Conservation (phyloP, 2,329 filamentous ascomycete species). For the Penicillium sp. region DNA sequence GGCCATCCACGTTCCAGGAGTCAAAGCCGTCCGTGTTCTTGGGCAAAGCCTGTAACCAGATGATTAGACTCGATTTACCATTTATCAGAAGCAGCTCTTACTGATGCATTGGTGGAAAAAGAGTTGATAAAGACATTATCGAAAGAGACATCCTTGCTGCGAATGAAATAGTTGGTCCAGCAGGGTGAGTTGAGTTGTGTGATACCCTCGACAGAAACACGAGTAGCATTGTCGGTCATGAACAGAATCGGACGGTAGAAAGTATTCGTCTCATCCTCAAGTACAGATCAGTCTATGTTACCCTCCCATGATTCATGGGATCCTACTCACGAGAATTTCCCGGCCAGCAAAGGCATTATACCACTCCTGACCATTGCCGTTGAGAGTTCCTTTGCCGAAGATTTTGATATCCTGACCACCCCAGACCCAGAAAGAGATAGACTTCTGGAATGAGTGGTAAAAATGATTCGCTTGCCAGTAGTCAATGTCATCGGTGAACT, state of each 20-base stretch:
- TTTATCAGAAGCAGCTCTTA: constrained; percentile 8
- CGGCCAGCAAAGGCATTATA: constrained; percentile 51
- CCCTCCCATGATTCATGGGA: neutral
- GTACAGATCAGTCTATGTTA: neutral
- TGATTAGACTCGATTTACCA: neutral
- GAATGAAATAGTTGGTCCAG: constrained; percentile 64
- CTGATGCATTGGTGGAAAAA: constrained; percentile 50
- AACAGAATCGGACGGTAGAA: constrained; percentile 62
- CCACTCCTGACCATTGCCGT: constrained; percentile 56
- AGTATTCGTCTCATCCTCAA: constrained; percentile 51
- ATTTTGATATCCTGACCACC: constrained; percentile 62
- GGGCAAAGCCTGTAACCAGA: constrained; percentile 42
- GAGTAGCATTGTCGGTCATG: constrained; percentile 61
- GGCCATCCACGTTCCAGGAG: constrained; percentile 56
- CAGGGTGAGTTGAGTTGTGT: constrained; percentile 61
- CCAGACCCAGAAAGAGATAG: constrained; percentile 64
- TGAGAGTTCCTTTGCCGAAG: constrained; percentile 56
- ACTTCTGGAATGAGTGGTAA: constrained; percentile 53
- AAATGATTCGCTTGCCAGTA: constrained; percentile 54
- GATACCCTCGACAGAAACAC: constrained; percentile 58
- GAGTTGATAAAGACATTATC: constrained; percentile 57
- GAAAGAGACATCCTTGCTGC: constrained; percentile 56
- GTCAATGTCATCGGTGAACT: constrained; percentile 49
- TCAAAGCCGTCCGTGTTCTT: constrained; percentile 66
- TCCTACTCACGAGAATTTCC: constrained; percentile 33